Evolutionary conservation across 2,329 filamentous ascomycete species (phyloP).

Genomic region (Pseudogymnoascus sp.): DNA sequence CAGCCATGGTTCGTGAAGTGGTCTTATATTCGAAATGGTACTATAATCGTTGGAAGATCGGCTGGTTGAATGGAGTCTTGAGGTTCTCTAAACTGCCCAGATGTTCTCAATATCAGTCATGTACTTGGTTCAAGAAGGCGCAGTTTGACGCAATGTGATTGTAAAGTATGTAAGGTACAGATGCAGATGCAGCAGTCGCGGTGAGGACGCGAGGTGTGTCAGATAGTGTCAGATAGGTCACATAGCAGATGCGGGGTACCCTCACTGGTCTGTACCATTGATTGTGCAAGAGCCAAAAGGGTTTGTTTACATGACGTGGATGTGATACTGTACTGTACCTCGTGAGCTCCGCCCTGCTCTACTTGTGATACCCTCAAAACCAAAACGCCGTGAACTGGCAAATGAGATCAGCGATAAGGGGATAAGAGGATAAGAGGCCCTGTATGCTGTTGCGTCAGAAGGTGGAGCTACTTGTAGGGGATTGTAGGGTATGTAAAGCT

Average conservation of each 20-base stretch:
- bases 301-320: conserved; percentile 7
- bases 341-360: neutral
- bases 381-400: neutral
- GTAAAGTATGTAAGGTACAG: neutral
- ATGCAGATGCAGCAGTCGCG: neutral
- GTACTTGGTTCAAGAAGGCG: neutral
- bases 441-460: neutral
- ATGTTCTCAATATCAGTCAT: neutral
- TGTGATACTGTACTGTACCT: neutral
- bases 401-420: neutral
- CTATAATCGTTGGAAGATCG: conserved; percentile 15
- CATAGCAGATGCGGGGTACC: neutral
- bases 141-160: neutral
- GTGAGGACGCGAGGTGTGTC: conserved; percentile 1
- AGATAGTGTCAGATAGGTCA: neutral
- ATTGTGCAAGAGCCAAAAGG: neutral
- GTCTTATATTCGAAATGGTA: neutral
- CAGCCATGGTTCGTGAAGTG: conserved; percentile 20
- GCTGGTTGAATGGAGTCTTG: neutral
- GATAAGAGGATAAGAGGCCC: neutral
- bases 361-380: neutral
- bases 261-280: neutral
- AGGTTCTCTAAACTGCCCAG: neutral
- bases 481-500: neutral
- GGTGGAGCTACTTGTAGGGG: neutral